Percentiles rank a stretch among this genome's conserved stretches.
phyloP scores from a whole-genome alignment of 139 green algal species.

The Coccomyxa sp. region DNA sequence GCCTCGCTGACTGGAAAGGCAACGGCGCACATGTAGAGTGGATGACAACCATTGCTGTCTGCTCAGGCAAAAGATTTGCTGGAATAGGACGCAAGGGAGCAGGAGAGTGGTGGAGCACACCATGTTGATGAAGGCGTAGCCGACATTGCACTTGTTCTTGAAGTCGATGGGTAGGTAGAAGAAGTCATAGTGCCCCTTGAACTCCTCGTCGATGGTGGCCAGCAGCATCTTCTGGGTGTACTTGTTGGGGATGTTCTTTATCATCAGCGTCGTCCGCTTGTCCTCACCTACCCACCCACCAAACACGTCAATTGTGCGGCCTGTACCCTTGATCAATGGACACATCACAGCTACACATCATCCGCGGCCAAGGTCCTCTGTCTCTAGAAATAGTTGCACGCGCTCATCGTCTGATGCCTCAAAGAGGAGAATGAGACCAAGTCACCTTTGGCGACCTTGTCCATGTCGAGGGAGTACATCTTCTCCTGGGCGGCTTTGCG shows the following conservation, averaged over 20 bases:
- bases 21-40: background rate
- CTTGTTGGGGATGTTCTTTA: constrained; percentile 99
- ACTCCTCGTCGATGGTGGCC: constrained; percentile 83
- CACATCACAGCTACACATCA: background rate
- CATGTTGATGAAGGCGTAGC: constrained; percentile 99
- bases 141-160: constrained; percentile 99
- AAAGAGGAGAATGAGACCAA: background rate
- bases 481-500: constrained; percentile 71
- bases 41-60: background rate
- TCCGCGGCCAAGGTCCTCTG: background rate
- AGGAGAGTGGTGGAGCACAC: constrained; percentile 2
- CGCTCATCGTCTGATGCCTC: background rate
- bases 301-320: background rate
- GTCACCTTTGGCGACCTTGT: constrained; percentile 37
- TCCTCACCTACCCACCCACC: constrained; percentile 59
- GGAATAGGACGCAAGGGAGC: background rate
- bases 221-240: constrained; percentile 99
- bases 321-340: background rate
- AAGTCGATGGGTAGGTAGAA: constrained; percentile 91
- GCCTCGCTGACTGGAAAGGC: too few species aligned
- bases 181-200: constrained; percentile 82
- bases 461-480: constrained; percentile 81
- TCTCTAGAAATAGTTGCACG: background rate
- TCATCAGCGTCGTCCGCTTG: constrained; percentile 94
- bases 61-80: background rate